These are phyloP conservation scores for Lactarius tabidus DNA, from an alignment of 768 basidiomycete genomes.

Conservation along the genomic window DNA sequence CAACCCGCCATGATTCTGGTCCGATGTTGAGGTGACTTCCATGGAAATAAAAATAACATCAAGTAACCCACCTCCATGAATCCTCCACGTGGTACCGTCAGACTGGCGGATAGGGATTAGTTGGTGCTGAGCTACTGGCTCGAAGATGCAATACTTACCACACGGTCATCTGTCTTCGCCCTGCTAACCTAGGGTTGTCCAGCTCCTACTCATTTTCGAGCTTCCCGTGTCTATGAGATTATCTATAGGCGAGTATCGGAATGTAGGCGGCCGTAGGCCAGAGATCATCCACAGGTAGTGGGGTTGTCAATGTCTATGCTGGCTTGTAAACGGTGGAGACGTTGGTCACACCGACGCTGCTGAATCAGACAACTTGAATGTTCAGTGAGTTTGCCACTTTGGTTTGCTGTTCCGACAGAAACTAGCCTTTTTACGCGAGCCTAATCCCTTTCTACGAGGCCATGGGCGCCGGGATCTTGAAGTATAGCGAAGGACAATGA, in stretches of 20 bases:
- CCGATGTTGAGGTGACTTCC: background rate
- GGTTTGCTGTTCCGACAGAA: slow-evolving; percentile 37
- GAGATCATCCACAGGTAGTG: slow-evolving; percentile 32
- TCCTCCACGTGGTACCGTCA: no score
- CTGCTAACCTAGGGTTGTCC: background rate
- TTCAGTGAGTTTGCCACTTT: slow-evolving; percentile 22
- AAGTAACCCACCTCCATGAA: slow-evolving; percentile 12
- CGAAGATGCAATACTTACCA: slow-evolving; percentile 3
- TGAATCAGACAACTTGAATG: slow-evolving; percentile 21
- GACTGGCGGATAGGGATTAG: background rate
- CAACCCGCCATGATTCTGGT: slow-evolving; percentile 32
- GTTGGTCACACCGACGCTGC: no score
- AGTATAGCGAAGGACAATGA: slow-evolving; percentile 27
- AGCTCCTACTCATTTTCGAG: no score
- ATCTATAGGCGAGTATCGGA: background rate
- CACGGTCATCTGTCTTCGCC: background rate
- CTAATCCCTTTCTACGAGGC: slow-evolving; percentile 49
- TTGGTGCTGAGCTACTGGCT: no score
- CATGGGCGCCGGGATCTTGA: slow-evolving; percentile 26
- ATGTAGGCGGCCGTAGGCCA: background rate
- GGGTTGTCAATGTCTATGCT: slow-evolving; percentile 50
- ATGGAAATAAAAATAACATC: background rate
- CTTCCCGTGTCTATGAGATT: background rate
- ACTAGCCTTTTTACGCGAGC: slow-evolving; percentile 45
- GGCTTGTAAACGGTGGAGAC: slow-evolving; percentile 5